These are phyloP conservation scores for Eucalyptus sp. DNA, from an alignment of 345 rosid species.

Conservation along the genomic window DNA sequence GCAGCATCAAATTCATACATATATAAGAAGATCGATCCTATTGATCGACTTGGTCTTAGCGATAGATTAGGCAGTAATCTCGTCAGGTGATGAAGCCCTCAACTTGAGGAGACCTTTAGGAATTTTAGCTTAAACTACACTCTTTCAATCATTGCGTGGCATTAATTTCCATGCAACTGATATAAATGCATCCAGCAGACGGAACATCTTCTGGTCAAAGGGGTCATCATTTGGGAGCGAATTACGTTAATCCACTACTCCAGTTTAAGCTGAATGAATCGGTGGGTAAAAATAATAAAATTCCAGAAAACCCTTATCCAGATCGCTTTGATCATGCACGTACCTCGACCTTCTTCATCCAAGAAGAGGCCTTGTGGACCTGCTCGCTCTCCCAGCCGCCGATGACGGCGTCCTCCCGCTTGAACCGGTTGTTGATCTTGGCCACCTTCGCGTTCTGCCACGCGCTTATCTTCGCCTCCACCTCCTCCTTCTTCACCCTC, in stretches of 20 bases:
- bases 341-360: constrained; percentile 97
- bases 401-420: constrained; percentile 88
- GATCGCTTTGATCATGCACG: background rate
- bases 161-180: background rate
- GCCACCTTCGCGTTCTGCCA: constrained; percentile 90
- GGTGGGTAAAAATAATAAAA: background rate
- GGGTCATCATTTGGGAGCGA: background rate
- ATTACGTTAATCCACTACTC: background rate
- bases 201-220: background rate
- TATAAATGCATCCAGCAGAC: background rate
- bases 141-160: background rate
- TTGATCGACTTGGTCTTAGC: background rate
- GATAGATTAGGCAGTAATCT: background rate
- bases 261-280: background rate
- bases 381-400: constrained; percentile 91
- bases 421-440: constrained; percentile 81
- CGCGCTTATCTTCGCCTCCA: constrained; percentile 83
- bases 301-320: background rate
- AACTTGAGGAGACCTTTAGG: background rate
- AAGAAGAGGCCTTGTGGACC: constrained; percentile 60
- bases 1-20: background rate
- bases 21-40: background rate
- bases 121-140: background rate
- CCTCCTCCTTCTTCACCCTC: constrained; percentile 90
- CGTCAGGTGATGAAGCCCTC: background rate